These are phyloP conservation scores for Cytidiella melzeri DNA, from an alignment of 768 basidiomycete genomes.

Conservation along the genomic window DNA sequence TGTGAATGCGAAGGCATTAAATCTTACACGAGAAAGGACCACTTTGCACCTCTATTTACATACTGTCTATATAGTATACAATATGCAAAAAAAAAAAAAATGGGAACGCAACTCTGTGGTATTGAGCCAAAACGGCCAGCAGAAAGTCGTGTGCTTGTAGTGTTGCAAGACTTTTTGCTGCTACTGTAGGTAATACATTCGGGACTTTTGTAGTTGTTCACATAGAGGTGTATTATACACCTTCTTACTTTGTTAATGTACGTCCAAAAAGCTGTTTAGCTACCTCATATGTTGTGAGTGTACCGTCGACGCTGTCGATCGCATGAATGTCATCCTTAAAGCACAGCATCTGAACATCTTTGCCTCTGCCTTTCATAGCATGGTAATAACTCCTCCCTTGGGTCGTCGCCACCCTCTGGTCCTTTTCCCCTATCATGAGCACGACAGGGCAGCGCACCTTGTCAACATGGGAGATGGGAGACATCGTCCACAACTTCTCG, in stretches of 20 bases:
- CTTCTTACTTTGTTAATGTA: background rate
- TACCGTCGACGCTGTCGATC: slow-evolving; percentile 57
- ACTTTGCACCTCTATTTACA: too few species aligned
- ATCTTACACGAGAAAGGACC: too few species aligned
- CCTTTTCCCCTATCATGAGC: slow-evolving; percentile 52
- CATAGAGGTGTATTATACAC: too few species aligned
- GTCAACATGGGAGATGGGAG: slow-evolving; percentile 50
- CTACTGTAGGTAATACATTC: too few species aligned
- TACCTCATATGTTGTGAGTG: slow-evolving; percentile 47
- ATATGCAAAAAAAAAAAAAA: too few species aligned
- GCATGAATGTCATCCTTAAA: slow-evolving; percentile 62
- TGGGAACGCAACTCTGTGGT: too few species aligned
- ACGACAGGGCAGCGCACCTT: slow-evolving; percentile 47
- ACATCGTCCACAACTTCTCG: slow-evolving; percentile 37
- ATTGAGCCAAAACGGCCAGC: too few species aligned
- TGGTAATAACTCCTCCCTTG: slow-evolving; percentile 64
- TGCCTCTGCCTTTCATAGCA: slow-evolving; percentile 43
- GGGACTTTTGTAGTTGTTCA: too few species aligned
- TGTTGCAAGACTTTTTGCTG: too few species aligned
- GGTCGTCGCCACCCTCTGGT: slow-evolving; percentile 55
- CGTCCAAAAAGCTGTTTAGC: slow-evolving; percentile 2
- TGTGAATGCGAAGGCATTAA: too few species aligned
- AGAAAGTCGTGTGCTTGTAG: too few species aligned
- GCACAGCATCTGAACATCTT: slow-evolving; percentile 49
- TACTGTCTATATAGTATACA: too few species aligned